phyloP scores from a whole-genome alignment of 768 basidiomycete species.

The Kwoniella sp. region DNA sequence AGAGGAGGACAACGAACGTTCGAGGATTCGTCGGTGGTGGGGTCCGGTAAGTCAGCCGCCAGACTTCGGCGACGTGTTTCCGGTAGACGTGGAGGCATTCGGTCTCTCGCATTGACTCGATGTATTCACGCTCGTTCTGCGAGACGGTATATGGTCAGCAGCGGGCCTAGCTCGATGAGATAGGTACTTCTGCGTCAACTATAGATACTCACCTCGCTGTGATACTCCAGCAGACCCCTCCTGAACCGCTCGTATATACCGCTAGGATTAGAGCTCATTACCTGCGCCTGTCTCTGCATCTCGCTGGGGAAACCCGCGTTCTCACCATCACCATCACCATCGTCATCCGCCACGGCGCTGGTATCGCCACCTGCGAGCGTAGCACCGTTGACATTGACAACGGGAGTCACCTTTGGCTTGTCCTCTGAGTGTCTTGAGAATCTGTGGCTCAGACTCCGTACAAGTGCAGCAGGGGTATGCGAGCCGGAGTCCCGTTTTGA shows the following conservation, averaged over 20 bases:
- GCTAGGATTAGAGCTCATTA: constrained; percentile 25
- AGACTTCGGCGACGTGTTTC: constrained; percentile 51
- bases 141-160: constrained; percentile 1
- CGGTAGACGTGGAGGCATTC: constrained; percentile 43
- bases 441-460: constrained; percentile 17
- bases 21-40: constrained; percentile 45
- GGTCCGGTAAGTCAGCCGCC: constrained; percentile 47
- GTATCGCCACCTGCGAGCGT: constrained; percentile 2
- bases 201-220: constrained; percentile 43
- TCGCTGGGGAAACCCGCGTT: constrained; percentile 10
- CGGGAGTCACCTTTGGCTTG: constrained; percentile 1
- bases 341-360: constrained; percentile 20
- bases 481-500: constrained; percentile 12
- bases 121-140: constrained; percentile 53
- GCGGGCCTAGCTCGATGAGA: background rate
- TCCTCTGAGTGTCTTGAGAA: constrained; percentile 11
- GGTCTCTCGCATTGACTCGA: constrained; percentile 45
- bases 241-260: constrained; percentile 46
- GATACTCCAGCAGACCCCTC: constrained; percentile 44
- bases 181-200: too few relatives aligned
- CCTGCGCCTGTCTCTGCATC: constrained; percentile 29
- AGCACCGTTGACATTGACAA: constrained; percentile 1
- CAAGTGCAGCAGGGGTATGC: constrained; percentile 17
- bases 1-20: constrained; percentile 48
- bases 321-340: background rate